Evolutionary conservation across 2,329 filamentous ascomycete species (phyloP), one percentile per base, ranked within the genome.

Genomic region (Xylaria sp.): DNA sequence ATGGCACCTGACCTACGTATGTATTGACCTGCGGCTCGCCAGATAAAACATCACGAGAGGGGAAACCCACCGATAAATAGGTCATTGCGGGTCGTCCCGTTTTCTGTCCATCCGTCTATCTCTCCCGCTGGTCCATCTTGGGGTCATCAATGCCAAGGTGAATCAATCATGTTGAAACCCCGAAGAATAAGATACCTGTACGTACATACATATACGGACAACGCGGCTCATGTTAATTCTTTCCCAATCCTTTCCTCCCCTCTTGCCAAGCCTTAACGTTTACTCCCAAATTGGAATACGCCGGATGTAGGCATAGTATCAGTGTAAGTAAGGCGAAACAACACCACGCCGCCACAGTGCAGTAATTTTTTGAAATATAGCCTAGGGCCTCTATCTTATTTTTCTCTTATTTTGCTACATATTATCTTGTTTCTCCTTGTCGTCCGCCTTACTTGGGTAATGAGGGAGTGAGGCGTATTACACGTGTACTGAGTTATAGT

Each of bases 21-120:
- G 23, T 28, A 52, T 58, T 25, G 39, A 58, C 23, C 37, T 58
- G 23, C 55, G n/a, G 55, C 55, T 58, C 18, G 44, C 52, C 52
- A 41, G 51, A 23, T 57, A 48, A 50, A 50, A 51, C 54, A 31
- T 31, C 46, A 58, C 44, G n/a, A 51, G 23, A 55, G 55, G 50
- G 56, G 57, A 31, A 34, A 54, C n/a, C 23, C 37, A 46, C 37
- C 23, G 55, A 18, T 12, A 12, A 31, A 34, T 8, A 23, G 28
- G 34, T 9, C 34, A 8, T 31, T 67, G 64, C 64, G 55, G 64
- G 64, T 51, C 66, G 61, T 61, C 56, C 66, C 28, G 50, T 64
- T 69, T 70, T 65, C 56, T 55, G 52, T 54, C 50, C 23, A 28
- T 28, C 50, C 28, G 23, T 15, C 6, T 52, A 18, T 20, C 28